A percentile compares a stretch with the other conserved stretches of the same genome.
phyloP scores from a whole-genome alignment of 73 alveolate species.

The Halteria grandinella region DNA sequence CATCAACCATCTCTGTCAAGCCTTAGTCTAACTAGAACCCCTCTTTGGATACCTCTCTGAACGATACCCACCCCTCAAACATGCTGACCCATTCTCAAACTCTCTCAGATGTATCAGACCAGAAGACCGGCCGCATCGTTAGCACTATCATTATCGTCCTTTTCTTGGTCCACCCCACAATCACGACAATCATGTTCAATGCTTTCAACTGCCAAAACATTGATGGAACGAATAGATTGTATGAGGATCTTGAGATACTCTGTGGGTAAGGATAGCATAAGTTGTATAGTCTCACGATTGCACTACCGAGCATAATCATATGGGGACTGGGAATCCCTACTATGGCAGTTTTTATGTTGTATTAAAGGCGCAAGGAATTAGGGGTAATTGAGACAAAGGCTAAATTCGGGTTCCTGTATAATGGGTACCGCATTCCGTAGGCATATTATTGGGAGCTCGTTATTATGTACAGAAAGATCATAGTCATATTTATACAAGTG shows the following conservation, averaged over 20 bases:
- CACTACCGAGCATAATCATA: conserved; percentile 52
- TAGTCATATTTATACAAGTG: conserved; percentile 48
- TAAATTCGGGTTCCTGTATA: conserved; percentile 75
- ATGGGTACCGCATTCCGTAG: conserved; percentile 69
- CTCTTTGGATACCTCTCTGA: too few relatives aligned
- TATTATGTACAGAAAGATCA: conserved; percentile 61
- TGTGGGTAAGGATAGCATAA: conserved; percentile 51
- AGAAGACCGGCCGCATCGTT: too few relatives aligned
- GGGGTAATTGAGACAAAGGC: conserved; percentile 34
- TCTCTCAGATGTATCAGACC: too few relatives aligned
- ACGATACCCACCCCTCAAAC: too few relatives aligned
- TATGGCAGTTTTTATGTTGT: not conserved
- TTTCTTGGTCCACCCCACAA: conserved; percentile 47
- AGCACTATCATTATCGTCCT: conserved; percentile 27
- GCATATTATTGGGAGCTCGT: conserved; percentile 75
- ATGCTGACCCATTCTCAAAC: too few relatives aligned
- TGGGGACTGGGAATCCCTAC: conserved; percentile 69
- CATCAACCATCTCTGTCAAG: too few relatives aligned
- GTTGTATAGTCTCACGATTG: not conserved
- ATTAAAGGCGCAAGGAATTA: not conserved
- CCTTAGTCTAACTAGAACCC: too few relatives aligned
- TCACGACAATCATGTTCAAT: conserved; percentile 36
- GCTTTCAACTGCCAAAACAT: conserved; percentile 10
- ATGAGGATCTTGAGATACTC: conserved; percentile 1
- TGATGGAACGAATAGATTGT: conserved; percentile 10